phyloP scores from a whole-genome alignment of 2,329 filamentous ascomycete species.

The Penicillium sp. region DNA sequence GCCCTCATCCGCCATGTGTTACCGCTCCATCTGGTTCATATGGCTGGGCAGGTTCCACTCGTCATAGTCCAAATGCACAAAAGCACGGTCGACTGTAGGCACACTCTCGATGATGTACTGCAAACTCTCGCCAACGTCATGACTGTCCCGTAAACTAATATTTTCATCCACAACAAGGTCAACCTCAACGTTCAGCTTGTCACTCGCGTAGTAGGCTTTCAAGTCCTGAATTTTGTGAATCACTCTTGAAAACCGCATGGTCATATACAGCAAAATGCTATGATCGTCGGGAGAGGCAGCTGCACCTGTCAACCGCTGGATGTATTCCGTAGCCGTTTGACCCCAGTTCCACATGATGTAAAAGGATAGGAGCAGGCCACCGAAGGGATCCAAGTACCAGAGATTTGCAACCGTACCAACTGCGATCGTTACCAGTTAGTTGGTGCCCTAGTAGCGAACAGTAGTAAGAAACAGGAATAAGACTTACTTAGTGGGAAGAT shows the following conservation, averaged over 20 bases:
- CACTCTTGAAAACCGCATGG: constrained; percentile 87
- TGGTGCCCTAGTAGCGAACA: neutral
- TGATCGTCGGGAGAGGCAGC: constrained; percentile 61
- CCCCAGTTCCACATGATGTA: constrained; percentile 64
- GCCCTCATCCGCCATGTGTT: neutral
- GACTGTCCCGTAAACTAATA: constrained; percentile 56
- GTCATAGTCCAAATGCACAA: constrained; percentile 53
- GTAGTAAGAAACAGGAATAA: neutral
- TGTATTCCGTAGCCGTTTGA: constrained; percentile 61
- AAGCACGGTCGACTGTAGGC: constrained; percentile 46
- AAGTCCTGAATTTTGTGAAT: constrained; percentile 67
- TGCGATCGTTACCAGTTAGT: constrained; percentile 8
- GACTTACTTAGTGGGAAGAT: constrained; percentile 68
- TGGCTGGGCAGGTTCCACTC: constrained; percentile 47
- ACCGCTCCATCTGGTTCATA: constrained; percentile 35
- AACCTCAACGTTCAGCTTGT: constrained; percentile 63
- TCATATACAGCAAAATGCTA: constrained; percentile 83
- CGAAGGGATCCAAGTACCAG: constrained; percentile 63
- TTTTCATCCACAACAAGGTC: constrained; percentile 61
- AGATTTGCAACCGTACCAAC: constrained; percentile 39
- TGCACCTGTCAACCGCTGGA: constrained; percentile 62
- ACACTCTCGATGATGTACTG: constrained; percentile 62
- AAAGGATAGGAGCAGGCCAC: constrained; percentile 60
- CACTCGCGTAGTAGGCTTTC: constrained; percentile 63
- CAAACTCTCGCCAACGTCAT: constrained; percentile 60